Conservation (phyloP, 257 asterid genomes). For the Solanum gandarillasii region DNA sequence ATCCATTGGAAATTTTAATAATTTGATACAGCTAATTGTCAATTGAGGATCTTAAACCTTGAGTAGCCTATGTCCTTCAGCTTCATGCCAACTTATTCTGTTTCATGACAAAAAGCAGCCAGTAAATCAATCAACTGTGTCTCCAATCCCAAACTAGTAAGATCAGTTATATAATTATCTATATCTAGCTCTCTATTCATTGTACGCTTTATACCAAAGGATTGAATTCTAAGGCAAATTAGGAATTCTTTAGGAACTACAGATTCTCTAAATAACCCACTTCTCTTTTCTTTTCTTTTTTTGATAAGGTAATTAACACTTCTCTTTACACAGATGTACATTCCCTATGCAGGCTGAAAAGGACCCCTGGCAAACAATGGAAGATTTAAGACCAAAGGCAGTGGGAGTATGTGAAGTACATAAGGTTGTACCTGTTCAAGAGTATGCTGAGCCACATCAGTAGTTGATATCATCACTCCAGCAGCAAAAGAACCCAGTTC, state of each 20-base stretch:
- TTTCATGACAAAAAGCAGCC: background rate
- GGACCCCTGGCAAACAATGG: background rate
- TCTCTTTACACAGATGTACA: background rate
- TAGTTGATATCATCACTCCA: constrained; percentile 86
- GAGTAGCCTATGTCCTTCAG: background rate
- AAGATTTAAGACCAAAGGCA: background rate
- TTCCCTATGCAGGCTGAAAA: background rate
- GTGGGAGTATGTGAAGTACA: background rate
- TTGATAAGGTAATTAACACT: background rate
- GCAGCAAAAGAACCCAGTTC: constrained; percentile 93
- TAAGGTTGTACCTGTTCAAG: constrained; percentile 52
- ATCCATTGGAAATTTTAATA: background rate
- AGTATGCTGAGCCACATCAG: constrained; percentile 74
- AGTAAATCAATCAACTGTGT: background rate
- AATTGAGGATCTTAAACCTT: background rate
- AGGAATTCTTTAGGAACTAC: background rate
- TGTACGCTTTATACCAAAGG: background rate
- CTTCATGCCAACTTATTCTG: background rate
- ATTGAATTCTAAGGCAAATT: background rate
- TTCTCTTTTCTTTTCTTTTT: background rate
- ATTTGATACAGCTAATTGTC: background rate
- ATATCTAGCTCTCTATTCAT: background rate
- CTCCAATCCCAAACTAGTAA: background rate
- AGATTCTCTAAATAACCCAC: background rate
- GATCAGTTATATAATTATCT: background rate